Evolutionary conservation across 768 basidiomycete genomes (phyloP).

Genomic region (Filobasidium wieringae): DNA sequence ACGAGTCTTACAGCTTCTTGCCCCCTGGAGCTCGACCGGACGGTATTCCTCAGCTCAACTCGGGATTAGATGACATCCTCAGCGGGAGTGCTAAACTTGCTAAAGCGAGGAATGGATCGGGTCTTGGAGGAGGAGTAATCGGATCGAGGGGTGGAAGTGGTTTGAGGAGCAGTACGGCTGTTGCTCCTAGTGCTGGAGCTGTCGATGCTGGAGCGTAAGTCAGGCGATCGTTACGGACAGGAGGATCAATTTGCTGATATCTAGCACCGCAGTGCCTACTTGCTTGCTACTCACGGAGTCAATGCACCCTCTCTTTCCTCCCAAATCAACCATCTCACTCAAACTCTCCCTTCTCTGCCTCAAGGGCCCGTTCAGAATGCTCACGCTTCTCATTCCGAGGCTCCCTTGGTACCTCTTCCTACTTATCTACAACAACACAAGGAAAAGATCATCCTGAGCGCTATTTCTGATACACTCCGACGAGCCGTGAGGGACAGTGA

Average conservation of each 20-base stretch:
- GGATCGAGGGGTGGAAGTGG: conserved; percentile 21
- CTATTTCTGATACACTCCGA: conserved; percentile 77
- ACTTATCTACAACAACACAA: conserved; percentile 86
- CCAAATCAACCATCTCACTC: conserved; percentile 47
- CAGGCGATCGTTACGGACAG: neutral
- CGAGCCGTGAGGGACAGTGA: conserved; percentile 41
- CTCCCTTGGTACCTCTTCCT: conserved; percentile 59
- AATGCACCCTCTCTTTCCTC: conserved; percentile 77
- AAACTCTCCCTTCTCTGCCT: neutral
- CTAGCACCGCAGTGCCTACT: conserved; percentile 44
- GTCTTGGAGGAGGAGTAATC: conserved; percentile 14
- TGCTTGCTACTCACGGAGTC: conserved; percentile 85
- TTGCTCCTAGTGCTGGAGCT: conserved; percentile 50
- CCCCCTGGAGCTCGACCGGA: conserved; percentile 41
- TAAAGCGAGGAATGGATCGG: conserved; percentile 23
- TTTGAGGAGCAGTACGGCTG: conserved; percentile 44
- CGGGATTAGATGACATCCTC: conserved; percentile 90
- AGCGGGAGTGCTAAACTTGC: conserved; percentile 70
- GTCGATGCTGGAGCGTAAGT: conserved; percentile 45
- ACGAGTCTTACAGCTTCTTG: conserved; percentile 8
- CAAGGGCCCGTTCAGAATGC: neutral
- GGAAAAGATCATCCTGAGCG: conserved; percentile 85
- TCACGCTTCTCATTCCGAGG: neutral
- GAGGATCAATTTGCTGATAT: neutral
- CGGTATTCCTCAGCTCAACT: conserved; percentile 70